Evolutionary conservation across 345 rosid genomes (phyloP).

Genomic region (Ceriops zippeliana): DNA sequence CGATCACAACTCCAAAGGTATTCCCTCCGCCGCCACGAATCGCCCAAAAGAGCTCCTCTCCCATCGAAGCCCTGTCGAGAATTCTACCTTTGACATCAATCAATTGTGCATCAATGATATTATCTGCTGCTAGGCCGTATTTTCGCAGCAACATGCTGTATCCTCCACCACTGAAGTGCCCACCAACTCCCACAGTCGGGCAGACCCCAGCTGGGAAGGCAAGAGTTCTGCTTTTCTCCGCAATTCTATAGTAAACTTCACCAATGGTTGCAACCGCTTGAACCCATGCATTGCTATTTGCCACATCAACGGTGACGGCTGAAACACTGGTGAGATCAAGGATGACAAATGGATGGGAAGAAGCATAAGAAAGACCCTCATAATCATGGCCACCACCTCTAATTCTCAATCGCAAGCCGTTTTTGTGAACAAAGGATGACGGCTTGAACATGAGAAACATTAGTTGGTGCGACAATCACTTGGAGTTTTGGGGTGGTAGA

Average conservation of each 20-base stretch:
- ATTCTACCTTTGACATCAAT: conserved; percentile 15
- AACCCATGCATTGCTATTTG: background rate
- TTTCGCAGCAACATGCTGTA: conserved; percentile 9
- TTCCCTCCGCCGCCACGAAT: conserved; percentile 23
- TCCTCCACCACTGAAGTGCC: conserved; percentile 22
- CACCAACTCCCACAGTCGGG: conserved; percentile 7
- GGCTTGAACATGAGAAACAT: background rate
- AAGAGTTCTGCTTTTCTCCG: conserved; percentile 10
- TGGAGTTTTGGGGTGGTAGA: conserved; percentile 6
- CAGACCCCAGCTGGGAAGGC: conserved; percentile 14
- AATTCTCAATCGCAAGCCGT: background rate
- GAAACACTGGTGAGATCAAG: background rate
- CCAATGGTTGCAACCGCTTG: background rate
- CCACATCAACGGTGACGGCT: background rate
- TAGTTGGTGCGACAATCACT: background rate
- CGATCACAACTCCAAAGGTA: conserved; percentile 12
- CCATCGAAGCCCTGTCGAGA: conserved; percentile 14
- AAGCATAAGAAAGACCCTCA: conserved; percentile 16
- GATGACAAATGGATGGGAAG: background rate
- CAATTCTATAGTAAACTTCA: conserved; percentile 14
- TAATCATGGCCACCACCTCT: conserved; percentile 21
- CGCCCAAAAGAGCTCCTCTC: conserved; percentile 24
- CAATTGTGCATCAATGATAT: conserved; percentile 10
- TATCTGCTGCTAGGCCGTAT: conserved; percentile 11
- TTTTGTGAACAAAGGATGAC: conserved; percentile 2